Evolutionary conservation across 2,329 filamentous ascomycete genomes (phyloP), one percentile per base, ranked within the genome.

Genomic region (Sordariomycetes sp.): DNA sequence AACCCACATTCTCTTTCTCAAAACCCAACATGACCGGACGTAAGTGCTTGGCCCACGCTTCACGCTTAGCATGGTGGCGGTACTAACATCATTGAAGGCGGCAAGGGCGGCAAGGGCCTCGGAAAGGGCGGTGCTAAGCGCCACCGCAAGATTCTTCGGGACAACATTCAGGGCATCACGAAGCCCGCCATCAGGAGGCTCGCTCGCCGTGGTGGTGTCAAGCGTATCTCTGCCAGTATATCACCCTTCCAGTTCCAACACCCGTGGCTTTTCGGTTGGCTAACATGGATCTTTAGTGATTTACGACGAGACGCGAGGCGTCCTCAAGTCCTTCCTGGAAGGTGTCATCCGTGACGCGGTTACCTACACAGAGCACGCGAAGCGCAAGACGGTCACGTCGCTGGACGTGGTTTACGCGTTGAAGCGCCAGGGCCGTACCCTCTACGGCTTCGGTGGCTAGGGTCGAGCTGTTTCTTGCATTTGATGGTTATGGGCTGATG

Each of bases 101-200:
- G 90, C 74, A 95, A 95, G 80, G 90, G 90, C 76, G 91, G 91
- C 74, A 96, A 96, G 85, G 91, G 90, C 74, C 90, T 96, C 76
- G 91, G 91, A 75, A 96, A 96, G 86, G 91, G 91, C 65, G 91
- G 91, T 75, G 91, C 91, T 77, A 97, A 96, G 88, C 91, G 91
- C 77, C 91, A 96, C 80, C 86, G 92, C 71, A 96, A 96, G 89
- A 96, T 96, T 81, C 84, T 96, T 76, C 90, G 91, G 78, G 91
- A 96, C 87, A 96, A 96, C 88, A 96, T 96, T 72, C 91, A 96
- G 81, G 91, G 91, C 79, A 96, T 96, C 73, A 96, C 91, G 71
- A 96, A 96, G 88, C 91, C 91, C 68, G 91, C 91, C 69, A 96
- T 96, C 77, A 87, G 91, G 70, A 91, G 91, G 95, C 90, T 96